A percentile compares a stretch with the other conserved stretches of the same genome.
phyloP scores from a whole-genome alignment of 2,329 filamentous ascomycete genomes.

The Ascochyta fabae region DNA sequence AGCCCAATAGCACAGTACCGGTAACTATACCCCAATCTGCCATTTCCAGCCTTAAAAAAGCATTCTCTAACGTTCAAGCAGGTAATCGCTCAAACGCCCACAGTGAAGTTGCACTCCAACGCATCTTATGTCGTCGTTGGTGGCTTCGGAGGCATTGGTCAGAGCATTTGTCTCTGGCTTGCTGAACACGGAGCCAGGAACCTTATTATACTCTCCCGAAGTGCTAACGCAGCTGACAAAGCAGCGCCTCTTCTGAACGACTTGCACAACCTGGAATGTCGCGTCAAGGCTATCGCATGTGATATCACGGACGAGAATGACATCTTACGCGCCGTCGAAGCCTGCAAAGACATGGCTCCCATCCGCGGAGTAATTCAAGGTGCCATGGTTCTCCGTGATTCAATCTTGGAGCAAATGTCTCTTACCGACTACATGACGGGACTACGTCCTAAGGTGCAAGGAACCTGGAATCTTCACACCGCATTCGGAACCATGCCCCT shows the following conservation, averaged over 20 bases:
- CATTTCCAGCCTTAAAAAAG: too few species aligned
- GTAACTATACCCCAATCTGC: not conserved
- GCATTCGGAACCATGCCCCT: constrained; percentile 15
- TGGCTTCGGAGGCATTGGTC: too few species aligned
- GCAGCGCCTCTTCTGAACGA: not conserved
- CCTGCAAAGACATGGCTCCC: constrained; percentile 22
- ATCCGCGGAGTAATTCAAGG: constrained; percentile 35
- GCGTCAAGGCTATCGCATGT: not conserved
- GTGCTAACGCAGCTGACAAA: not conserved
- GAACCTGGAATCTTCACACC: constrained; percentile 39
- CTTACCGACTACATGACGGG: constrained; percentile 17
- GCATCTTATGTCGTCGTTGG: too few species aligned
- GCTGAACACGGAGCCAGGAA: constrained; percentile 1
- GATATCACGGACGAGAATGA: not conserved
- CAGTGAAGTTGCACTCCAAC: too few species aligned
- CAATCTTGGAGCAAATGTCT: constrained; percentile 20
- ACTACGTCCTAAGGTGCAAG: constrained; percentile 41
- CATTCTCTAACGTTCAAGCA: too few species aligned
- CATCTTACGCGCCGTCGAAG: not conserved
- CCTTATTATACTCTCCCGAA: too few species aligned
- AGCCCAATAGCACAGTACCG: not conserved
- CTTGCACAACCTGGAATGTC: not conserved
- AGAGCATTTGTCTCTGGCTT: constrained; percentile 14
- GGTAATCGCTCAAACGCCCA: too few species aligned
- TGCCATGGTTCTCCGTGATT: constrained; percentile 35